Base-by-base conservation (phyloP, 2,329 filamentous ascomycete genomes). In the Ascochyta clinopodiicola region DNA sequence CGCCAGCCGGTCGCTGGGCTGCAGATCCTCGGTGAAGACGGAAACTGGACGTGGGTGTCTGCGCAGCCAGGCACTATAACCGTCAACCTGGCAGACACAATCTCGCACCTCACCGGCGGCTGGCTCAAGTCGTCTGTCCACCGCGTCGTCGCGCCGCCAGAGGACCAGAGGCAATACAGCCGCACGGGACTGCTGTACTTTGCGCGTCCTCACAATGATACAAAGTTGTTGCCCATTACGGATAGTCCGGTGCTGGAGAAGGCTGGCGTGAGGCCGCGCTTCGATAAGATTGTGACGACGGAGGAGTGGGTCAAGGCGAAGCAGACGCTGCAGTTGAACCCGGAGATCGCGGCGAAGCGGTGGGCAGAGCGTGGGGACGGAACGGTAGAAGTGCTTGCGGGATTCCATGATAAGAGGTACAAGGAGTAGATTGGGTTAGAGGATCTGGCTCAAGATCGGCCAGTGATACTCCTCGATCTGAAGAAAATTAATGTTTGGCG, bases 1-100 rank as follows among this genome's bases (percentile, higher is more conserved):
- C 77, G 83, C 0, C 84, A 86, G 57, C 84, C 84, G 0, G 80
- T 86, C 1, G 82, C 83, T 0, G 83, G 80, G 0, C 75, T 86
- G 1, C 84, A 87, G 61, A 83, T 86, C 24, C 79, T 68, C 35
- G 62, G 64, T 34, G 62, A 65, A 44, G 70, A 78, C 43, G 75
- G 74, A 0, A 66, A 70, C n/a, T 79, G 77, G 77, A 78, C 73
- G 15, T 78, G 74, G 70, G 77, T 79, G 1, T 67, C 67, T 46
- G 71, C 77, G 1, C 71, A 77, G 51, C 75, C 76, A 3, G 75
- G 66, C 1, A 76, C 71, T 21, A 78, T 78, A 57, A 77, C 75
- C 1, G 73, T 78, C 34, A 78, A 78, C 51, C 73, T 77, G 15
- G 75, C 75, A 25, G 76, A 78, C 42, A 73, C 75, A 2, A 70